Conservation (phyloP, 129 eudicot genomes). For the Escallonia rubra region DNA sequence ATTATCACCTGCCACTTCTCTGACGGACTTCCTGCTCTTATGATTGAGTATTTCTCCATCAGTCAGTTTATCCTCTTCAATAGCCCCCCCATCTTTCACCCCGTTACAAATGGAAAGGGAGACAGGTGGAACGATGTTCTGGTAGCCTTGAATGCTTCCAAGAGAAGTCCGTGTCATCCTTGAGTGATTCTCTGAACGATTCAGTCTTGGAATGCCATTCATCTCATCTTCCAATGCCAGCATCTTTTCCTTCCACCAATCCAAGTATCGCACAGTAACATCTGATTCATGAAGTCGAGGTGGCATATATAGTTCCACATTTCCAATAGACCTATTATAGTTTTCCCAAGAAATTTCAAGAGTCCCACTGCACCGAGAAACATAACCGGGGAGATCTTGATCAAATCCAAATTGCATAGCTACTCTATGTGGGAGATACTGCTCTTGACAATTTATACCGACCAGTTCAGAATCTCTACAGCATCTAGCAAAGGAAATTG, state of each 20-base stretch:
- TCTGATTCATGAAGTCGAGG: conserved; percentile 20
- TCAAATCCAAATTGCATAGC: conserved; percentile 55
- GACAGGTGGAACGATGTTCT: neutral
- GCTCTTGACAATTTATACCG: conserved; percentile 30
- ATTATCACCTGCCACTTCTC: no score
- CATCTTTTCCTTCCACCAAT: conserved; percentile 40
- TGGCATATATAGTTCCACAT: conserved; percentile 25
- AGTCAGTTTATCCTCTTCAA: no score
- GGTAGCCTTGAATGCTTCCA: neutral
- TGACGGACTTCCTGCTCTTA: no score
- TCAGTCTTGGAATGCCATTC: neutral
- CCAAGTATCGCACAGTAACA: conserved; percentile 26
- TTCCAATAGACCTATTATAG: conserved; percentile 6
- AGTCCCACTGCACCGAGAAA: conserved; percentile 2
- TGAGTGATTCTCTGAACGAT: neutral
- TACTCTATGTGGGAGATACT: conserved; percentile 49
- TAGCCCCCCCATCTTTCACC: neutral
- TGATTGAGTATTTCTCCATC: no score
- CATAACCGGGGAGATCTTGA: conserved; percentile 44
- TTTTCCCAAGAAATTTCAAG: conserved; percentile 24
- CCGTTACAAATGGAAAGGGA: neutral
- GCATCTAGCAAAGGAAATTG: conserved; percentile 33
- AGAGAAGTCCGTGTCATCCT: neutral
- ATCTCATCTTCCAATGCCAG: neutral
- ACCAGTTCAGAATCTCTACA: conserved; percentile 21